These are phyloP conservation scores for Debaryomycetaceae sp. DNA, from an alignment of 1,139 yeast genomes.

Conservation along the genomic window DNA sequence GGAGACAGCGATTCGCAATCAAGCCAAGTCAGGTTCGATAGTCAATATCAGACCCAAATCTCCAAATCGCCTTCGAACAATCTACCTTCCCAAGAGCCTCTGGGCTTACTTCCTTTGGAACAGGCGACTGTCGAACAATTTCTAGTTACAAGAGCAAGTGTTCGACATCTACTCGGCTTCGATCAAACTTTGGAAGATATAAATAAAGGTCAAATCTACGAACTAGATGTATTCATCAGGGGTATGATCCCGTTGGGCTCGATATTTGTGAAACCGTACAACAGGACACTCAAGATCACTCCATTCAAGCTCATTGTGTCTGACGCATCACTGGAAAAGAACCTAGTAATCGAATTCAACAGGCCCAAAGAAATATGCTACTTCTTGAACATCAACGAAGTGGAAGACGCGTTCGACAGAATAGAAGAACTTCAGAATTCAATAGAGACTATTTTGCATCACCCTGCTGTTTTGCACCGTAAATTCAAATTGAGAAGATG, in stretches of 20 bases:
- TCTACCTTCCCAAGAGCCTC: background rate
- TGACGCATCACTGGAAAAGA: slow-evolving; percentile 8
- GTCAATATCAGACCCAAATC: background rate
- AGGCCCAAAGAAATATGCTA: slow-evolving; percentile 24
- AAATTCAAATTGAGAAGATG: slow-evolving; percentile 5
- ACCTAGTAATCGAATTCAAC: slow-evolving; percentile 22
- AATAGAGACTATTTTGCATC: slow-evolving; percentile 6
- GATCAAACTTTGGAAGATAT: slow-evolving; percentile 13
- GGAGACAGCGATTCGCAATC: background rate
- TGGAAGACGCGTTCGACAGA: slow-evolving; percentile 21
- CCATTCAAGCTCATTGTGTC: slow-evolving; percentile 21
- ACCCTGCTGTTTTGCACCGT: slow-evolving; percentile 1
- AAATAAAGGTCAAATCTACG: slow-evolving; percentile 14
- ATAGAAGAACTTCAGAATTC: slow-evolving; percentile 3
- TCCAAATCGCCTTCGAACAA: background rate
- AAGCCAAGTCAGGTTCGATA: background rate
- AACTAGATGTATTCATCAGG: slow-evolving; percentile 16
- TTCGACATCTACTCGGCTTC: slow-evolving; percentile 8
- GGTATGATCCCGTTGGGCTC: slow-evolving; percentile 18
- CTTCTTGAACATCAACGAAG: slow-evolving; percentile 26
- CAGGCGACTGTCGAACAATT: slow-evolving; percentile 9
- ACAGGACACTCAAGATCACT: slow-evolving; percentile 26
- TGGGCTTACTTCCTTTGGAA: background rate
- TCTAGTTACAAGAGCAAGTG: slow-evolving; percentile 13
- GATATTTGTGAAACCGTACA: slow-evolving; percentile 28